Conservation (phyloP, 352 stramenopile species). For the Phytopythium delawarense region DNA sequence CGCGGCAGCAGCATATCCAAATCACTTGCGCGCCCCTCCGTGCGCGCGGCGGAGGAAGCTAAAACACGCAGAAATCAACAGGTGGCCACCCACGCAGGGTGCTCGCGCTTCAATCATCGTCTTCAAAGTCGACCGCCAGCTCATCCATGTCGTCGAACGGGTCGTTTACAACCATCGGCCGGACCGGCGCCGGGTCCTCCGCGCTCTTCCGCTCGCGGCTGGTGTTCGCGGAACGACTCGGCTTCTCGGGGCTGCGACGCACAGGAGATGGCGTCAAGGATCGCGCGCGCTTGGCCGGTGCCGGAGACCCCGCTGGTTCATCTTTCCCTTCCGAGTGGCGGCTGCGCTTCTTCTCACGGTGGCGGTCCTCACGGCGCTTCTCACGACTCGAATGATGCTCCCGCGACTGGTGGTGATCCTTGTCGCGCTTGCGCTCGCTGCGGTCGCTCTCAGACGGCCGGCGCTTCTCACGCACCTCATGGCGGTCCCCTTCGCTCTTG, state of each 20-base stretch:
- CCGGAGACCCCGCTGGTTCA: slow-evolving; percentile 1
- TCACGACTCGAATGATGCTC: slow-evolving; percentile 19
- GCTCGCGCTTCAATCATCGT: slow-evolving; percentile 41
- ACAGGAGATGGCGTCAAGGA: slow-evolving; percentile 40
- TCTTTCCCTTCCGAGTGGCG: slow-evolving; percentile 13
- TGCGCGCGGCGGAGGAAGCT: neutral
- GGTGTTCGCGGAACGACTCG: slow-evolving; percentile 10
- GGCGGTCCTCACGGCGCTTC: slow-evolving; percentile 28
- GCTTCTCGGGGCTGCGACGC: slow-evolving; percentile 19
- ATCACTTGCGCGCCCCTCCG: neutral
- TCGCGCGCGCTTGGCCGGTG: slow-evolving; percentile 12
- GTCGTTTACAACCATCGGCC: slow-evolving; percentile 27
- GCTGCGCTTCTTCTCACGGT: slow-evolving; percentile 23
- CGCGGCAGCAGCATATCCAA: neutral
- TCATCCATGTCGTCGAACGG: slow-evolving; percentile 70
- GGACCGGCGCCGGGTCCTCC: slow-evolving; percentile 16
- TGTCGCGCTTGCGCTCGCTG: slow-evolving; percentile 17
- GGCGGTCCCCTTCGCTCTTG: neutral
- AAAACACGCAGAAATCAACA: slow-evolving; percentile 8
- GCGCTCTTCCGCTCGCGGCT: slow-evolving; percentile 14
- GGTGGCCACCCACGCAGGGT: neutral
- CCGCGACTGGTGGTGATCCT: slow-evolving; percentile 20
- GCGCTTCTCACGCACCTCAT: neutral
- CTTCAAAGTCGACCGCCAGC: slow-evolving; percentile 78
- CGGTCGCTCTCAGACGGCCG: slow-evolving; percentile 1